Conservation (phyloP, 805 yeast species). For the Pichia pseudocactophila region DNA sequence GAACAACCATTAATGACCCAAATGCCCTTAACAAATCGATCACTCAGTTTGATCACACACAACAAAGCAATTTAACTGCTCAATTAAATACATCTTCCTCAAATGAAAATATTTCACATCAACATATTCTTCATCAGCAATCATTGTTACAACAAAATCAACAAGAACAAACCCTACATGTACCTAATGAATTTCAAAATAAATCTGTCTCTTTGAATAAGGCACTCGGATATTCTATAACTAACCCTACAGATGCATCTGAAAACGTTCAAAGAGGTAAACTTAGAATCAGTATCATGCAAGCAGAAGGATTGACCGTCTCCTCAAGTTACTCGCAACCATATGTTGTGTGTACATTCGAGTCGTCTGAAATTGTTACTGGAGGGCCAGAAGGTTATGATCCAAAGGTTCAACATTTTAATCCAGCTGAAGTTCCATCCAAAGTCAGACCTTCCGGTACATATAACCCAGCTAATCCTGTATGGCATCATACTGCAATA, state of each 20-base stretch:
- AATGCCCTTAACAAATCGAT: slow-evolving; percentile 26
- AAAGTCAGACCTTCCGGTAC: slow-evolving; percentile 9
- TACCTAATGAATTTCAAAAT: no score
- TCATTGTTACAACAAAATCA: slow-evolving; percentile 1
- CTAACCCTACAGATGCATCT: slow-evolving; percentile 16
- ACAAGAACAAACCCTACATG: slow-evolving; percentile 6
- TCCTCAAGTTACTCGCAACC: slow-evolving; percentile 55
- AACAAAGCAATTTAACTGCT: slow-evolving; percentile 15
- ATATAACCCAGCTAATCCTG: slow-evolving; percentile 48
- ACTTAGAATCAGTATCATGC: slow-evolving; percentile 68
- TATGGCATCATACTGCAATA: slow-evolving; percentile 87
- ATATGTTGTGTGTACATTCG: slow-evolving; percentile 86
- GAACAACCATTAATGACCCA: slow-evolving; percentile 46
- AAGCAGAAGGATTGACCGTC: slow-evolving; percentile 63
- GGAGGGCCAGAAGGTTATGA: slow-evolving; percentile 56
- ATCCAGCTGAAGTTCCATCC: slow-evolving; percentile 6
- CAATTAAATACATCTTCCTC: slow-evolving; percentile 8
- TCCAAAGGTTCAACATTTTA: slow-evolving; percentile 20
- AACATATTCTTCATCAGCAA: not conserved
- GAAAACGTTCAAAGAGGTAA: slow-evolving; percentile 63
- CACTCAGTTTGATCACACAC: slow-evolving; percentile 26
- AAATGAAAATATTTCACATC: not conserved
- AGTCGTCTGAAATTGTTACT: slow-evolving; percentile 83
- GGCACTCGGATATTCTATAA: slow-evolving; percentile 21
- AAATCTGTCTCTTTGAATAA: slow-evolving; percentile 1